These are phyloP conservation scores for Lipomyces lipofer DNA, from an alignment of 805 yeast species.

Conservation along the genomic window DNA sequence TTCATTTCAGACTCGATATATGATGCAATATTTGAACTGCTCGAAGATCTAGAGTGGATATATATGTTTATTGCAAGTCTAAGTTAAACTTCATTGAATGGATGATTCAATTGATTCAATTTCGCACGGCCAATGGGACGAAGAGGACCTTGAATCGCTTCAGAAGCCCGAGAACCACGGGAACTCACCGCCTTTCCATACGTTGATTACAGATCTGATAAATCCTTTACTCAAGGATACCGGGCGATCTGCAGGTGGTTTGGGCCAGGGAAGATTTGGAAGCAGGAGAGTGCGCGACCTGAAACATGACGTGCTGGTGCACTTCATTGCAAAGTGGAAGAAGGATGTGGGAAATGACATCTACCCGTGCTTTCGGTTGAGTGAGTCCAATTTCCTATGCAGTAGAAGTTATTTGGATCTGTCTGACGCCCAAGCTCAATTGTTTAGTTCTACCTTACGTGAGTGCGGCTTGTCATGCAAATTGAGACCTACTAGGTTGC, in stretches of 20 bases:
- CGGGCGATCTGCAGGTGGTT: background rate
- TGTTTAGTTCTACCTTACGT: conserved; percentile 31
- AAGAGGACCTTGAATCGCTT: background rate
- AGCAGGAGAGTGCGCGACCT: conserved; percentile 26
- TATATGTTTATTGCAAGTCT: too few species aligned
- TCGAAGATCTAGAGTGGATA: too few species aligned
- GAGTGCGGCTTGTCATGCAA: conserved; percentile 1
- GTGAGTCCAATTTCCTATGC: conserved; percentile 19
- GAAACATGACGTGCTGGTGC: conserved; percentile 38
- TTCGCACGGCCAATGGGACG: background rate
- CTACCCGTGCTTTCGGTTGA: conserved; percentile 63
- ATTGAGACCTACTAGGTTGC: conserved; percentile 3
- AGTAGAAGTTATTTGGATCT: background rate
- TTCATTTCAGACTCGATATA: too few species aligned
- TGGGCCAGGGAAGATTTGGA: conserved; percentile 11
- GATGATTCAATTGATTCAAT: background rate
- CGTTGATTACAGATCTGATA: conserved; percentile 47
- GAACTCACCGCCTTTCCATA: conserved; percentile 45
- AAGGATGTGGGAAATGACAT: conserved; percentile 60
- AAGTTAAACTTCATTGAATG: too few species aligned
- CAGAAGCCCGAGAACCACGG: conserved; percentile 43
- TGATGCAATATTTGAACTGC: too few species aligned
- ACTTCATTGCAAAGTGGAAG: conserved; percentile 55
- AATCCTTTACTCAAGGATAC: conserved; percentile 43
- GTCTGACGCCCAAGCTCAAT: background rate